phyloP scores from a whole-genome alignment of 352 stramenopile species.

The Phytophthora colocasiae region DNA sequence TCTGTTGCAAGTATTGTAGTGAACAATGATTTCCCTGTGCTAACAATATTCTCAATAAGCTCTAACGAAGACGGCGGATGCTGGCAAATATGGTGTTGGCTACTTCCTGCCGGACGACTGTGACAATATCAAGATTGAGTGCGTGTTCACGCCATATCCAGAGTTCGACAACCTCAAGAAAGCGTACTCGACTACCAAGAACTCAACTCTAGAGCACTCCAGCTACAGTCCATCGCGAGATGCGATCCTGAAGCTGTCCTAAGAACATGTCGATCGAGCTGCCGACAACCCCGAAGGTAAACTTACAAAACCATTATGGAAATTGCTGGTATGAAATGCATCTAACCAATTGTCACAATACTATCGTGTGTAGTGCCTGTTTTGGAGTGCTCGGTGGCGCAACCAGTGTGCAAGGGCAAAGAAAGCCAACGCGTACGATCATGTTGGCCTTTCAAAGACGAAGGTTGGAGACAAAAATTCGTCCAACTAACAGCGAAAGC shows the following conservation, averaged over 20 bases:
- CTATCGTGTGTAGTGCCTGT: neutral
- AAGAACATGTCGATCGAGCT: slow-evolving; percentile 39
- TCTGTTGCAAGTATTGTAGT: too few relatives aligned
- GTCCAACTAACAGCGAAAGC: slow-evolving; percentile 31
- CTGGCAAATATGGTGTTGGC: slow-evolving; percentile 74
- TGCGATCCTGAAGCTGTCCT: slow-evolving; percentile 50
- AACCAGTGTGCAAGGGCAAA: slow-evolving; percentile 64
- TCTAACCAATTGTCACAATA: too few relatives aligned
- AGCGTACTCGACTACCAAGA: slow-evolving; percentile 70
- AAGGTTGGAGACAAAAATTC: slow-evolving; percentile 40
- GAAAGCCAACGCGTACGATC: slow-evolving; percentile 61
- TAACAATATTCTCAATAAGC: slow-evolving; percentile 24
- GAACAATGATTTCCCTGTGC: too few relatives aligned
- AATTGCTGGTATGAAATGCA: too few relatives aligned
- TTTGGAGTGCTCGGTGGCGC: slow-evolving; percentile 44
- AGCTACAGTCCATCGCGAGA: slow-evolving; percentile 45
- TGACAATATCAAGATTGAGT: slow-evolving; percentile 61
- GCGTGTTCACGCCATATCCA: slow-evolving; percentile 72
- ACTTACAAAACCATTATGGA: too few relatives aligned
- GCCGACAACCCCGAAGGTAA: slow-evolving; percentile 34
- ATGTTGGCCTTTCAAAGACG: slow-evolving; percentile 25
- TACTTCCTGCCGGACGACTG: slow-evolving; percentile 78
- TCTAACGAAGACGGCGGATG: slow-evolving; percentile 51
- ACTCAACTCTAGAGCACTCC: slow-evolving; percentile 52
- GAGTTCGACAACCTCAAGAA: slow-evolving; percentile 79